A percentile compares a stretch with the other conserved stretches of the same genome.
phyloP scores from a whole-genome alignment of 306 rosid species.

The Cicer bijugum region DNA sequence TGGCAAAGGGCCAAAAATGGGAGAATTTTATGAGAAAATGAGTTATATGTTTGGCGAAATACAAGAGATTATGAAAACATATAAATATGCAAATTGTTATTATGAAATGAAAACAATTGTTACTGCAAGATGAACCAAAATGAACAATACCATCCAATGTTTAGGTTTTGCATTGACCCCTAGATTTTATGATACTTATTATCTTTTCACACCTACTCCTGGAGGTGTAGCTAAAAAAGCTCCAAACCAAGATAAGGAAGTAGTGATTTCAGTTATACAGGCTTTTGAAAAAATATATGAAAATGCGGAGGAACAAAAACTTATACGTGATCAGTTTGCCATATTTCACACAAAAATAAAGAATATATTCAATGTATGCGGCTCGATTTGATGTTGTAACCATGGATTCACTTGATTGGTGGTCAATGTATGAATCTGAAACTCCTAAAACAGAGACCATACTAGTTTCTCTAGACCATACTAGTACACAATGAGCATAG shows the following conservation, averaged over 20 bases:
- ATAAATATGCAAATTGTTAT: no score
- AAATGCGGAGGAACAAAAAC: background rate
- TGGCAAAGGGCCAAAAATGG: no score
- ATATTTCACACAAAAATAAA: background rate
- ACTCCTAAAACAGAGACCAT: background rate
- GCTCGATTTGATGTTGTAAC: background rate
- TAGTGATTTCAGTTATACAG: background rate
- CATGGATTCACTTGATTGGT: constrained; percentile 29
- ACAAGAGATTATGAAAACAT: no score
- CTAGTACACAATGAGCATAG: no score
- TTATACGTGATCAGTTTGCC: background rate
- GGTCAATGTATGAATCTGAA: background rate
- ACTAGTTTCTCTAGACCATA: no score
- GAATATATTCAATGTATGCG: background rate
- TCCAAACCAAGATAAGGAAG: constrained; percentile 4
- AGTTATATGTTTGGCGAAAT: no score
- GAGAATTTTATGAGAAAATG: no score
- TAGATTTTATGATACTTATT: background rate
- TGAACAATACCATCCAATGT: no score
- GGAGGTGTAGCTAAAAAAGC: constrained; percentile 16
- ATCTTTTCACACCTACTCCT: background rate
- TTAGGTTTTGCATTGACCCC: background rate
- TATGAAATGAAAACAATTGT: no score
- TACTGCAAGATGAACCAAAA: no score
- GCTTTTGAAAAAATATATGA: background rate